Base-by-base conservation (phyloP, 108 stramenopile genomes). In the Stephanodiscus triporus region DNA sequence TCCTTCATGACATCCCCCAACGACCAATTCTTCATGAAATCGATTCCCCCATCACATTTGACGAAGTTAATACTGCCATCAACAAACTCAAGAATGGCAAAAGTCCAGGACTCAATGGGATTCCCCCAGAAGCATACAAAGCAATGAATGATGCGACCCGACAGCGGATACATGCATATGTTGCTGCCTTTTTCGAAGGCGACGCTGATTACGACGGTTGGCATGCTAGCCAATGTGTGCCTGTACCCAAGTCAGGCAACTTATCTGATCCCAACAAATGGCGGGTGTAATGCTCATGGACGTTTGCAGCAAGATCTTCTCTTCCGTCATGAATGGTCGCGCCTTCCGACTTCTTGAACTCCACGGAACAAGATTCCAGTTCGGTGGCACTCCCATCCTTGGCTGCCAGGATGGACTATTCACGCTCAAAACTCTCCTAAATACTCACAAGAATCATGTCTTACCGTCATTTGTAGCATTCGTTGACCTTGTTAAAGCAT, bases 401-500 rank as follows among this genome's bases (percentile, higher is more conserved):
- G 72, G 72, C 24, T 64, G 72, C 24, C 29, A 24, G 20, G 72
- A 72, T 34, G 62, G 62, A 0, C 9, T 32, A 6, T 73, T 65
- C 49, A 65, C 30, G 24, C 2, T 73, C 7, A 73, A 73, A 55
- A 36, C 62, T 5, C 51, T 65, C 3, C 47, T 65, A 0, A 49
- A 64, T 63, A 17, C 40, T 4, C 32, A 34, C 32, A 34, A 34
- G 32, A 34, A 34, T 5, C 32, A 34, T 34, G 4, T 4, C 32
- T 34, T 34, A 34, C 9, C 47, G 49, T 4, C 53, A 14, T 23
- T 29, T 55, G 48, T 64, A 9, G 50, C 38, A 0, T 75, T 67
- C 54, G 54, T 56, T 9, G 73, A 65, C 27, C 23, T 74, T 6
- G 73, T 74, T 5, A 74, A 74, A 51, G 74, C 74, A 2, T 55